Evolutionary conservation across 257 asterid genomes (phyloP), one percentile per base, ranked within the genome.

Genomic region (Parsonsia alboflavescens): DNA sequence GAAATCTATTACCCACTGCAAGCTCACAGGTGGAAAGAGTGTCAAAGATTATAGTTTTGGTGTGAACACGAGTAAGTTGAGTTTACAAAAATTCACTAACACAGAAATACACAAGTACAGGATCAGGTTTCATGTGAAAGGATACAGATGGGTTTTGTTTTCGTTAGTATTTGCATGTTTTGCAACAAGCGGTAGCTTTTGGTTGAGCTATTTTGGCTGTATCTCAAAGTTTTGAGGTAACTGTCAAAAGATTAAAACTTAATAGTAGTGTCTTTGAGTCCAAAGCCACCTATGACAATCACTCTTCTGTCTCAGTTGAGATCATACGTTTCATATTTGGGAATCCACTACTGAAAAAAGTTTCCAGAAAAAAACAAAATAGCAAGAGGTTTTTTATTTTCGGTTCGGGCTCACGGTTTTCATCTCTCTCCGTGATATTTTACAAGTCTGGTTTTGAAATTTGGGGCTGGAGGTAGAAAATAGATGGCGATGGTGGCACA

Each of bases 401-500:
- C 73, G 73, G 78, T 71, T 81, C 77, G 63, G 54, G 79, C 80
- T 71, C 77, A 16, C 76, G 44, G 75, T 68, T 36, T 79, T 66
- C 26, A 62, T 57, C 41, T 10, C 24, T 68, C 73, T 33, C 39
- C 7, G 62, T 75, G 71, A 12, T 62, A 28, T 70, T 61, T 21
- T 53, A 26, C n/a, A 71, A 41, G 53, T 17, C 59, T 46, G 9
- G 28, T 24, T 74, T 53, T 63, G 73, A 6, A 76, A 54, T 53
- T 72, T 76, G 57, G 9, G 67, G 44, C 28, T 21, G 15, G 56
- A 50, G 77, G 42, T 9, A 22, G 33, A 57, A 46, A 61, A n/a
- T 24, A 62, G 84, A 92, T 94, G 99, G 97, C 97, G 77, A 89
- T 90, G 99, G 96, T 90, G 77, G 92, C 82, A 19, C 96, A 90